Evolutionary conservation across 75 land plant genomes (phyloP).

Genomic region (Pinus albicaulis): DNA sequence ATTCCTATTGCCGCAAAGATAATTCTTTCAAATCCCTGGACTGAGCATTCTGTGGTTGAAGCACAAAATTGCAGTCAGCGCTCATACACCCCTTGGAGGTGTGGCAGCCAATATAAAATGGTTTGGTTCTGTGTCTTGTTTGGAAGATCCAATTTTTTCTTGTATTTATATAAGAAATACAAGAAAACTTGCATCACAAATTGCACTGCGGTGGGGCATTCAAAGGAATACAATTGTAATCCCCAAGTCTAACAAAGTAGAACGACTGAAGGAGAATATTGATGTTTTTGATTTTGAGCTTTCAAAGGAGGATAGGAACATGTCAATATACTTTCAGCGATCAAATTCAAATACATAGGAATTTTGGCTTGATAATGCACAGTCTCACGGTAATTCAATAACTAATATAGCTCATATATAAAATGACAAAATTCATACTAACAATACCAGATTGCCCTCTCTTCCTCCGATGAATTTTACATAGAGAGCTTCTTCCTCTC

Average conservation of each 20-base stretch:
- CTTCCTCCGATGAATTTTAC: too few species aligned
- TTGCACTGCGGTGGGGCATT: slow-evolving; percentile 90
- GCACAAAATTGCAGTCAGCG: slow-evolving; percentile 86
- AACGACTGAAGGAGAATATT: slow-evolving; percentile 78
- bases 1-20: too few species aligned
- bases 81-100: slow-evolving; percentile 97
- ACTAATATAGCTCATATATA: too few species aligned
- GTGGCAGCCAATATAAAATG: slow-evolving; percentile 77
- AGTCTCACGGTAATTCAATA: too few species aligned
- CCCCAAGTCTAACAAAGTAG: slow-evolving; percentile 78
- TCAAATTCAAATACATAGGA: too few species aligned
- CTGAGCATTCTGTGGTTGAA: too few species aligned
- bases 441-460: too few species aligned
- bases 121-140: slow-evolving; percentile 80
- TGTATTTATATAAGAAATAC: slow-evolving; percentile 70
- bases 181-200: slow-evolving; percentile 73
- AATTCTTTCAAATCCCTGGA: too few species aligned
- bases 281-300: slow-evolving; percentile 78
- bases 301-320: slow-evolving; percentile 71
- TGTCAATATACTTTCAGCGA: too few species aligned
- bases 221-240: slow-evolving; percentile 83
- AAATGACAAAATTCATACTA: too few species aligned
- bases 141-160: slow-evolving; percentile 97
- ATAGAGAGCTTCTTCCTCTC: too few species aligned
- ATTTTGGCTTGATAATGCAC: too few species aligned